These are phyloP conservation scores for Solanum hybrid DNA, from an alignment of 305 asterid species.

Conservation along the genomic window DNA sequence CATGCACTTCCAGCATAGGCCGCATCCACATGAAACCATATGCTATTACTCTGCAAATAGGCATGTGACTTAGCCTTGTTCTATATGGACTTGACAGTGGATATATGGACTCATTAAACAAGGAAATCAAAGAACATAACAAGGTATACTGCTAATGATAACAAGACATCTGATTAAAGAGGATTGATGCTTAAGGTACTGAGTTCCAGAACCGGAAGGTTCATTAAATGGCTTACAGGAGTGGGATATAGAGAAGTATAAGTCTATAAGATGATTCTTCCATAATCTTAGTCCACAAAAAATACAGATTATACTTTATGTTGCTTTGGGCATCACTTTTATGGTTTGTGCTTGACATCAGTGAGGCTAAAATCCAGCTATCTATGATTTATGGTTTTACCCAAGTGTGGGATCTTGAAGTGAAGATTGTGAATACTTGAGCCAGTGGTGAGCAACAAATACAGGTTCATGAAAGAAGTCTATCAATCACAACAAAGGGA, in stretches of 20 bases:
- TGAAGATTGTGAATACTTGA: not conserved
- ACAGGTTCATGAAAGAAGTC: not conserved
- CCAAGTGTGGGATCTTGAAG: not conserved
- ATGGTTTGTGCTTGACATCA: not conserved
- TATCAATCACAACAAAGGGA: not conserved
- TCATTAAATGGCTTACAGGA: not conserved
- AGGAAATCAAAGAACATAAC: not conserved
- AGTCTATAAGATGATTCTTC: not conserved
- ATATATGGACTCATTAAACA: not conserved
- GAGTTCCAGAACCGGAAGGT: not conserved
- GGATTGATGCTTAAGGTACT: not conserved
- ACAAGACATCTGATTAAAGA: not conserved
- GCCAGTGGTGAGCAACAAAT: not conserved
- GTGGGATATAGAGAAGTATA: not conserved
- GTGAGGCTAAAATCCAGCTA: not conserved
- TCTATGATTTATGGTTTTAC: not conserved
- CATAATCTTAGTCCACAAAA: not conserved
- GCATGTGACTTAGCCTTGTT: constrained; percentile 1
- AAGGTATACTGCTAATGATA: not conserved
- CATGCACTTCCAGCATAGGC: constrained; percentile 99
- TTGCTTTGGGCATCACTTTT: not conserved
- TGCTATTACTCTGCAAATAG: constrained; percentile 44
- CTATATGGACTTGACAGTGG: not conserved
- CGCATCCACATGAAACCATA: constrained; percentile 97
- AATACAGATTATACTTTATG: not conserved